Base-by-base conservation (phyloP, 805 yeast genomes). In the Metschnikowia reukaufii region DNA sequence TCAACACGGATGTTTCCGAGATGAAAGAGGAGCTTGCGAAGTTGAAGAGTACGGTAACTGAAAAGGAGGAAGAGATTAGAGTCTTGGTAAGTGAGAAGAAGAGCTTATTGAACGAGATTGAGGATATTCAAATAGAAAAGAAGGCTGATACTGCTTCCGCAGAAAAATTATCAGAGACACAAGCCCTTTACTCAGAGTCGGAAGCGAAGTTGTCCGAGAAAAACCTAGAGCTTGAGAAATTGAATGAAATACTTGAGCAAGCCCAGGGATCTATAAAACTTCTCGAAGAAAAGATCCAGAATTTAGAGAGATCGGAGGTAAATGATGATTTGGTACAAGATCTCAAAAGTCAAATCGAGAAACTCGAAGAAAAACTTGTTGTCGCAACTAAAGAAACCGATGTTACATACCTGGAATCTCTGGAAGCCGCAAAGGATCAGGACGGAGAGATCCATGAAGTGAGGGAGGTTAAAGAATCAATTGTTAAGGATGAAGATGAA, bases 281-380 rank as follows among this genome's bases (percentile, higher is more conserved):
- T 12, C 44, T 40, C 16, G 38, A 40, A 18, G 16, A 20, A 7
- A 21, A 23, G 13, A n/a, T 36, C 19, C 27, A 36, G 5, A n/a
- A 5, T 21, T 23, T 27, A 20, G 19, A 36, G 18, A 36, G 23
- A 9, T 8, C 8, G 30, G 12, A 12, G 5, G 23, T 16, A 13
- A 8, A 20, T 15, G 17, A 21, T 15, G 19, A 36, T 3, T 21
- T 23, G 31, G 18, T 36, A 8, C 29, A 36, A 12, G 31, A 36
- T 6, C 39, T 36, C 30, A 36, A 36, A n/a, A 13, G 3, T 27
- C 30, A 36, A 12, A 27, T 38, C 25, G 29, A 38, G 10, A 21
- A 27, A 36, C 25, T 42, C 17, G 44, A 40, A 35, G 41, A 45
- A 25, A 48, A 45, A 17, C 21, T 45, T 23, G 17, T 23, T 8